Evolutionary conservation across 208 protist species (phyloP).

Genomic region (Novymonas esmeraldas): DNA sequence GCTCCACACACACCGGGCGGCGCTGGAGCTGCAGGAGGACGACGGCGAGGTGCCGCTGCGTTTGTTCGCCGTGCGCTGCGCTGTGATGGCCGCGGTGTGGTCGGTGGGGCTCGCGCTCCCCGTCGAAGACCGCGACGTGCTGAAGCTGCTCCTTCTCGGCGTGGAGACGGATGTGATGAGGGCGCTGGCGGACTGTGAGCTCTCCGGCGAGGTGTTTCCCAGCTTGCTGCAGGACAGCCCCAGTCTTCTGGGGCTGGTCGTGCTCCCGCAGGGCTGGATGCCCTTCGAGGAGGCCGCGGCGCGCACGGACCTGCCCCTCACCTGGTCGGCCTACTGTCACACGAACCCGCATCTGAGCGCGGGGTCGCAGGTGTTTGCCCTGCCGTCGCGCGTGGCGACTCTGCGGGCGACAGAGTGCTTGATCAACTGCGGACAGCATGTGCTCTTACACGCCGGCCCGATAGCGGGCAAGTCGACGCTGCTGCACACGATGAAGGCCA

Average conservation of each 20-base stretch:
- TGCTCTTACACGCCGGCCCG: conserved; percentile 55
- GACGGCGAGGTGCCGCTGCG: conserved; percentile 32
- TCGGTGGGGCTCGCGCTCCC: conserved; percentile 40
- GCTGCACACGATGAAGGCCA: conserved; percentile 54
- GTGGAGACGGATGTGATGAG: conserved; percentile 30
- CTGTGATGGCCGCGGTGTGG: conserved; percentile 68
- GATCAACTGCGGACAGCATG: conserved; percentile 73
- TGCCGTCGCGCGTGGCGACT: conserved; percentile 54
- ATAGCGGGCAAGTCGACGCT: conserved; percentile 77
- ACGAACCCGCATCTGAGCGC: conserved; percentile 38
- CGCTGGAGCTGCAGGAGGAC: conserved; percentile 33
- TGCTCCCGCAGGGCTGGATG: conserved; percentile 65
- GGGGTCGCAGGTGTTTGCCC: conserved; percentile 66
- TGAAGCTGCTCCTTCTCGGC: conserved; percentile 44
- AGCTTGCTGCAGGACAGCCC: conserved; percentile 18
- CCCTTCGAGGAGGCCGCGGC: conserved; percentile 50
- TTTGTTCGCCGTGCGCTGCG: conserved; percentile 47
- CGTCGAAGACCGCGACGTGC: conserved; percentile 34
- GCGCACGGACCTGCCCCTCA: conserved; percentile 37
- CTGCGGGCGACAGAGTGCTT: conserved; percentile 74
- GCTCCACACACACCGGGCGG: conserved; percentile 27
- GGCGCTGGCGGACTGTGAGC: conserved; percentile 18
- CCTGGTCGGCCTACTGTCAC: conserved; percentile 47
- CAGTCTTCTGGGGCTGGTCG: conserved; percentile 28
- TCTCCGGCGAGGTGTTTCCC: conserved; percentile 29